Conservation (phyloP, 2,329 filamentous ascomycete genomes). For the Curvularia sp. region DNA sequence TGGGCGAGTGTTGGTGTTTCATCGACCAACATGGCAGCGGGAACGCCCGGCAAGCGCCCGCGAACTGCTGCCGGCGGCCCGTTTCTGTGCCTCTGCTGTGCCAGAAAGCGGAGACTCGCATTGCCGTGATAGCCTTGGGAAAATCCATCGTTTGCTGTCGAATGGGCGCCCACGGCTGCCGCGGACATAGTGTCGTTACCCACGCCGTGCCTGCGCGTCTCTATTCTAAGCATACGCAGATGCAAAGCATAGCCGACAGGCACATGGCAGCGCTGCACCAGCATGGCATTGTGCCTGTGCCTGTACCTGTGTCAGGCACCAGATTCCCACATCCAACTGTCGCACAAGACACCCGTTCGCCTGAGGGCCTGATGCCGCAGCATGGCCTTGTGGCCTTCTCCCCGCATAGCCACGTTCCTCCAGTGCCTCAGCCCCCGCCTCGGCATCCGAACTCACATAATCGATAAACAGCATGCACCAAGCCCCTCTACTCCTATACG, state of each 20-base stretch:
- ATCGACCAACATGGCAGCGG: constrained; percentile 22
- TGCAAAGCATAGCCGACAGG: constrained; percentile 20
- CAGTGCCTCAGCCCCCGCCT: constrained; percentile 25
- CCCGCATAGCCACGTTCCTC: constrained; percentile 23
- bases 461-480: constrained; percentile 28
- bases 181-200: constrained; percentile 10
- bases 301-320: background rate
- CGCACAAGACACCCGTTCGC: constrained; percentile 19
- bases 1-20: constrained; percentile 28
- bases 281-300: constrained; percentile 4
- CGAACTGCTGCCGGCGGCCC: constrained; percentile 23
- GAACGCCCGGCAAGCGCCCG: constrained; percentile 30
- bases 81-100: constrained; percentile 17
- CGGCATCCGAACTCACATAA: constrained; percentile 27
- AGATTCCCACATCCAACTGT: constrained; percentile 7
- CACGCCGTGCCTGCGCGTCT: constrained; percentile 14
- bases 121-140: constrained; percentile 3
- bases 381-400: constrained; percentile 13
- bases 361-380: constrained; percentile 4
- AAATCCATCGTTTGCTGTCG: constrained; percentile 8
- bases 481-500: constrained; percentile 7
- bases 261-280: constrained; percentile 10
- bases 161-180: constrained; percentile 8
- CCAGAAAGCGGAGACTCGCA: constrained; percentile 1
- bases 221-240: constrained; percentile 28